Percentiles rank a stretch among this genome's conserved stretches.
Conservation (phyloP, 352 stramenopile species). For the Phytophthora crassamura region DNA sequence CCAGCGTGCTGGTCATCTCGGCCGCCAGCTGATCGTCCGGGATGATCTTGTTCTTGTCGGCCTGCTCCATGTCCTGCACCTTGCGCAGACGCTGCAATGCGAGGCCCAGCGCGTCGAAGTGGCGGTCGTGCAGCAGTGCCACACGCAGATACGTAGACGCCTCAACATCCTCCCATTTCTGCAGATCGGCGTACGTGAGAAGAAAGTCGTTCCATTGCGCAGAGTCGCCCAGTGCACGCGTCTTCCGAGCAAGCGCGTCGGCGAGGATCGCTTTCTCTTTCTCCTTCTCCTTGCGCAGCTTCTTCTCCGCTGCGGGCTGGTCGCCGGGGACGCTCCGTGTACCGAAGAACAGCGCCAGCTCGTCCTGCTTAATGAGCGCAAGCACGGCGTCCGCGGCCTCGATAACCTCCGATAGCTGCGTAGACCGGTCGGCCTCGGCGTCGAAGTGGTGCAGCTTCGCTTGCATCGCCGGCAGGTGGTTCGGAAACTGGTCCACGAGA, state of each 20-base stretch:
- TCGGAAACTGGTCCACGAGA: conserved; percentile 61
- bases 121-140: conserved; percentile 64
- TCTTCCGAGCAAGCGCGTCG: conserved; percentile 72
- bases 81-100: conserved; percentile 78
- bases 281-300: conserved; percentile 81
- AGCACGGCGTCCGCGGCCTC: conserved; percentile 66
- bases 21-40: conserved; percentile 61
- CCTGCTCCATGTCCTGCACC: conserved; percentile 59
- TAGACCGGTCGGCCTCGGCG: conserved; percentile 53
- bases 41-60: conserved; percentile 76
- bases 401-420: conserved; percentile 58
- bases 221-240: conserved; percentile 71
- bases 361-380: conserved; percentile 63
- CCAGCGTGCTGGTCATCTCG: conserved; percentile 46
- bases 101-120: conserved; percentile 51
- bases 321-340: conserved; percentile 64
- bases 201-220: conserved; percentile 66
- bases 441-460: conserved; percentile 81
- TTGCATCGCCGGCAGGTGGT: conserved; percentile 68
- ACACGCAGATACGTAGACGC: conserved; percentile 61
- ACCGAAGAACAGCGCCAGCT: conserved; percentile 79
- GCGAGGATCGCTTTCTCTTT: conserved; percentile 70
- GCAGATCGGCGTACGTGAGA: conserved; percentile 52
- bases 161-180: conserved; percentile 84
- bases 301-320: conserved; percentile 59